Evolutionary conservation across 805 yeast genomes (phyloP).

Genomic region (Debaryomyces prosopidis): DNA sequence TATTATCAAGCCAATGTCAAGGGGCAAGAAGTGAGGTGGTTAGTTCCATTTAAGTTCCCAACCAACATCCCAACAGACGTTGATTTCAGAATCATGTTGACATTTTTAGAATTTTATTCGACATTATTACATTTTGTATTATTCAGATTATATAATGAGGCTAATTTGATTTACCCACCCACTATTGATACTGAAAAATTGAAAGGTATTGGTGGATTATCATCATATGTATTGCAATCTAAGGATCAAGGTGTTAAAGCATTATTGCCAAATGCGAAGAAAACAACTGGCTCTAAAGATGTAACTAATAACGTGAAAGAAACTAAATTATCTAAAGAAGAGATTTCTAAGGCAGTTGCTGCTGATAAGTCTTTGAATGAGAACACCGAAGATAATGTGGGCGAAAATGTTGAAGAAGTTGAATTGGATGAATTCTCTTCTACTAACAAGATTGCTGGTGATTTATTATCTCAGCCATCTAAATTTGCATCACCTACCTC

Average conservation of each 20-base stretch:
- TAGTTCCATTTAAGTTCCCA: constrained; percentile 96
- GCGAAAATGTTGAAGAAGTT: constrained; percentile 18
- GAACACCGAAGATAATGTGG: constrained; percentile 13
- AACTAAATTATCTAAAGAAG: constrained; percentile 39
- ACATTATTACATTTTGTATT: constrained; percentile 87
- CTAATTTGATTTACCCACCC: constrained; percentile 90
- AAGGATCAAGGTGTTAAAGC: constrained; percentile 34
- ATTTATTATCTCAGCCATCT: constrained; percentile 67
- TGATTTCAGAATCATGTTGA: constrained; percentile 95
- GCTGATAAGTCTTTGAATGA: constrained; percentile 36
- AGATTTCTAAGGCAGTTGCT: constrained; percentile 51
- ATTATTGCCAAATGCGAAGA: constrained; percentile 35
- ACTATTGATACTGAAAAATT: constrained; percentile 67
- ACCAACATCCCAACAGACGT: constrained; percentile 92
- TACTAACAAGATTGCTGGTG: constrained; percentile 64
- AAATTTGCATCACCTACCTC: constrained; percentile 57
- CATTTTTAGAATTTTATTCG: constrained; percentile 93
- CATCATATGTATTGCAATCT: constrained; percentile 74
- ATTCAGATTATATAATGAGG: constrained; percentile 81
- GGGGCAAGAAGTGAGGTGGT: constrained; percentile 95
- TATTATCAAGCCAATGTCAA: constrained; percentile 87
- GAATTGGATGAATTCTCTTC: constrained; percentile 73
- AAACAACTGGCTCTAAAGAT: constrained; percentile 11
- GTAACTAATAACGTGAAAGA: constrained; percentile 28
- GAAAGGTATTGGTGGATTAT: constrained; percentile 87